These are phyloP conservation scores for Haematococcus sp. DNA, from an alignment of 139 green algal species.

Conservation along the genomic window DNA sequence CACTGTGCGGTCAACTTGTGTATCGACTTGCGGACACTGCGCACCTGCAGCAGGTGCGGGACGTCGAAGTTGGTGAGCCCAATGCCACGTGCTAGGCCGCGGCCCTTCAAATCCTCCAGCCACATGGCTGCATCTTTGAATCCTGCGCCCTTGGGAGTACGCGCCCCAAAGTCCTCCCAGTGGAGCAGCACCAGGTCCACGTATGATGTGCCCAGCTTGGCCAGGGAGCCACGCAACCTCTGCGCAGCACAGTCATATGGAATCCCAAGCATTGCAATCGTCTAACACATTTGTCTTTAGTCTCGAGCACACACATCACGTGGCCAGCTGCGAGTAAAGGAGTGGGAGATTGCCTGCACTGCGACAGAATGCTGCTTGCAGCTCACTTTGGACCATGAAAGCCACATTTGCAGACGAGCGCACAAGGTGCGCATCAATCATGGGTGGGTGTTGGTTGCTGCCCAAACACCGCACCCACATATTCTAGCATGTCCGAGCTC, in stretches of 20 bases:
- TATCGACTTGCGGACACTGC: too few relatives aligned
- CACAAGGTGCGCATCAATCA: neutral
- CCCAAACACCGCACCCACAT: neutral
- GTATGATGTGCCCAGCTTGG: conserved; percentile 26
- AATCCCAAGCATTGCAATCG: too few relatives aligned
- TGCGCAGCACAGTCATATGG: conserved; percentile 2
- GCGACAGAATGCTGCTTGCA: too few relatives aligned
- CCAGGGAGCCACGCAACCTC: conserved; percentile 32
- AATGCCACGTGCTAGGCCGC: conserved; percentile 54
- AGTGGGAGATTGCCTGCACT: too few relatives aligned
- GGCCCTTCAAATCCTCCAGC: conserved; percentile 39
- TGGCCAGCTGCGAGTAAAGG: too few relatives aligned
- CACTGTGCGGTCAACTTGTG: too few relatives aligned
- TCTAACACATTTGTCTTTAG: too few relatives aligned
- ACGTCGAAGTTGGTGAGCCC: conserved; percentile 78
- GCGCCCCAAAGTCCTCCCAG: conserved; percentile 46
- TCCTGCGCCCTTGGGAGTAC: neutral
- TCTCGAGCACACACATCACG: too few relatives aligned
- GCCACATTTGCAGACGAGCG: too few relatives aligned
- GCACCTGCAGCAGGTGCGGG: conserved; percentile 25
- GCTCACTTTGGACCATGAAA: too few relatives aligned
- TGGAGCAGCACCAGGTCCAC: conserved; percentile 61
- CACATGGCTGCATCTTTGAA: conserved; percentile 8
- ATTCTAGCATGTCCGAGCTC: conserved; percentile 14
- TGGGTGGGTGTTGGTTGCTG: neutral